Percentiles rank a stretch among this genome's conserved stretches.
Evolutionary conservation across 352 stramenopile species (phyloP).

Genomic region (Phytophthora pinifolia): DNA sequence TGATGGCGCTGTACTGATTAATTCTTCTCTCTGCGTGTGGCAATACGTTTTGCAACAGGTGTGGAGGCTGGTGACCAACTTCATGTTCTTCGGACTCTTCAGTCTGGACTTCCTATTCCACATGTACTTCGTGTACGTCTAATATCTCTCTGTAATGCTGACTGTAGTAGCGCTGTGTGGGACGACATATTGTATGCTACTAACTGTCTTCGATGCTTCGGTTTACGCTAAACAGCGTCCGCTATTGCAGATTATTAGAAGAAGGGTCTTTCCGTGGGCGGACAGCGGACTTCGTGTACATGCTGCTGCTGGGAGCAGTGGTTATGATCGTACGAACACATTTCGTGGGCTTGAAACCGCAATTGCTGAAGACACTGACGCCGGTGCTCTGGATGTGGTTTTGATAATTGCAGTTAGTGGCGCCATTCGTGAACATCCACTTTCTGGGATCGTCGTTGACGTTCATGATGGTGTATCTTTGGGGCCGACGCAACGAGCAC

Average conservation of each 20-base stretch:
- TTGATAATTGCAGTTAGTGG: slow-evolving; percentile 70
- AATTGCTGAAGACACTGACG: neutral
- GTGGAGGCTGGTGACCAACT: slow-evolving; percentile 97
- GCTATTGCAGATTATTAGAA: slow-evolving; percentile 97
- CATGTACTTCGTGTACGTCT: slow-evolving; percentile 98
- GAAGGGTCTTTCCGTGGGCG: slow-evolving; percentile 97
- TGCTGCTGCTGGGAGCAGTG: slow-evolving; percentile 95
- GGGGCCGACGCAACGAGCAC: slow-evolving; percentile 94
- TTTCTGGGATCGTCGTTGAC: slow-evolving; percentile 98
- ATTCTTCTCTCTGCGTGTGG: neutral
- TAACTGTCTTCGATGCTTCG: neutral
- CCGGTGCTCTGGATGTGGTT: neutral
- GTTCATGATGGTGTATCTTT: slow-evolving; percentile 99
- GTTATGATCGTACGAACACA: slow-evolving; percentile 90
- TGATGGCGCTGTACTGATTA: neutral
- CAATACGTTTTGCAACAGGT: slow-evolving; percentile 38
- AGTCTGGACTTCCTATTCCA: slow-evolving; percentile 99
- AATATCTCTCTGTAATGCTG: slow-evolving; percentile 3
- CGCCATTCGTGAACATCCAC: slow-evolving; percentile 96
- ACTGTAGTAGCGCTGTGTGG: neutral
- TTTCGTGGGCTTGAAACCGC: neutral
- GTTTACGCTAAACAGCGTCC: slow-evolving; percentile 50
- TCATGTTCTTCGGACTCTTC: slow-evolving; percentile 99
- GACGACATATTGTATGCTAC: no score
- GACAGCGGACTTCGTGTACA: slow-evolving; percentile 97